phyloP scores from a whole-genome alignment of 2,329 filamentous ascomycete genomes.

The Clarireedia sp. region DNA sequence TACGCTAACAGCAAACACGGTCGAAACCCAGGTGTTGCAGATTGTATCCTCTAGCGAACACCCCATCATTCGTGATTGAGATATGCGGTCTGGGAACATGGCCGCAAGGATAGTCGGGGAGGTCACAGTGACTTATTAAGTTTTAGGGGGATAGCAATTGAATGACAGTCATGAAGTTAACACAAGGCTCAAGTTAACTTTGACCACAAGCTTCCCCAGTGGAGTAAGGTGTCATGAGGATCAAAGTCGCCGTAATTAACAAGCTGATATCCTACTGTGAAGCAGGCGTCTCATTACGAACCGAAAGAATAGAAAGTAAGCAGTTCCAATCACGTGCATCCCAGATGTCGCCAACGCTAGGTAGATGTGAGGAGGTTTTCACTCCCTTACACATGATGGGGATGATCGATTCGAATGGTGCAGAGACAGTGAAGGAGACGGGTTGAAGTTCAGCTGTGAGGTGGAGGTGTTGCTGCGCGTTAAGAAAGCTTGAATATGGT shows the following conservation, averaged over 20 bases:
- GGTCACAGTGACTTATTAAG: background rate
- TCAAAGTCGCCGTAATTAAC: background rate
- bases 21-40: too few relatives aligned
- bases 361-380: background rate
- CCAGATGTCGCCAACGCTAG: background rate
- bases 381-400: background rate
- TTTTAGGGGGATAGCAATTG: background rate
- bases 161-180: background rate
- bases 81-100: too few relatives aligned
- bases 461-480: conserved; percentile 6
- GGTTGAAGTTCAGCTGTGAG: background rate
- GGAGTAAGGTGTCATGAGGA: background rate
- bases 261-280: background rate
- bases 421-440: background rate
- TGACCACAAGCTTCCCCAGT: background rate
- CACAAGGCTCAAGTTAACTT: background rate
- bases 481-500: conserved; percentile 12
- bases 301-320: background rate
- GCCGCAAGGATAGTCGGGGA: background rate
- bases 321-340: too few relatives aligned
- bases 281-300: background rate
- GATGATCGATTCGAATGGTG: background rate
- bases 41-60: too few relatives aligned
- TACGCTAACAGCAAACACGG: too few relatives aligned
- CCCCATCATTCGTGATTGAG: too few relatives aligned